Evolutionary conservation across 1,284 basidiomycete species (phyloP).

Genomic region (Anthracocystis walkeri): DNA sequence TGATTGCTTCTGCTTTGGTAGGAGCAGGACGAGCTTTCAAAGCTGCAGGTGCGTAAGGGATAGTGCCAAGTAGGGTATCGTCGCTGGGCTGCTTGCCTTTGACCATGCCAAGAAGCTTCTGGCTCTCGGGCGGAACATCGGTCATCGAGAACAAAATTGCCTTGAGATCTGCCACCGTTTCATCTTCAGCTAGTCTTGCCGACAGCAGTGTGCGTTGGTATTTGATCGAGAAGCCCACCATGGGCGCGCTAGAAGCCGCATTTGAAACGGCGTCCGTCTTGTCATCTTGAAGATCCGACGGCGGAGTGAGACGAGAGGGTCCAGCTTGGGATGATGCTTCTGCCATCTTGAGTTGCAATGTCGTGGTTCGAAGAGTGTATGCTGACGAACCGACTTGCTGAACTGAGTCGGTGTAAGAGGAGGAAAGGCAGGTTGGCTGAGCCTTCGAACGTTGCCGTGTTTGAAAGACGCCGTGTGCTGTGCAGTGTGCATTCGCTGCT

Average conservation of each 20-base stretch:
- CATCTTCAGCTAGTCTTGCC: constrained; percentile 39
- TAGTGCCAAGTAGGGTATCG: constrained; percentile 32
- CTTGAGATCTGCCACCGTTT: constrained; percentile 62
- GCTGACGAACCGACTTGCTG: background rate
- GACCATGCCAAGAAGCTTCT: constrained; percentile 87
- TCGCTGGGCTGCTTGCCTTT: constrained; percentile 82
- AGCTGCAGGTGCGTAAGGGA: constrained; percentile 47
- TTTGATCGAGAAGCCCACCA: constrained; percentile 53
- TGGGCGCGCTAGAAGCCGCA: background rate
- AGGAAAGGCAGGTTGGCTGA: background rate
- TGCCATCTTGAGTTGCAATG: background rate
- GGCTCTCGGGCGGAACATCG: constrained; percentile 83
- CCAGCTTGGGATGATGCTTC: constrained; percentile 22
- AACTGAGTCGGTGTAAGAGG: too few relatives aligned
- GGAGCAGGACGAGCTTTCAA: constrained; percentile 27
- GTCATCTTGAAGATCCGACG: constrained; percentile 6
- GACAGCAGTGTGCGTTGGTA: constrained; percentile 45
- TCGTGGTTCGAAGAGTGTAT: background rate
- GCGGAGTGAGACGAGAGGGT: constrained; percentile 21
- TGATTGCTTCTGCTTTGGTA: constrained; percentile 12
- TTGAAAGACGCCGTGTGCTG: too few relatives aligned
- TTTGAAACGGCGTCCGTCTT: background rate
- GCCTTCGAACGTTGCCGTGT: too few relatives aligned
- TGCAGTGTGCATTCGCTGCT: too few relatives aligned
- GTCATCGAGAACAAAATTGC: constrained; percentile 77